These are phyloP conservation scores for Laetiporus sulphureus DNA, from an alignment of 1,284 basidiomycete genomes.

Conservation along the genomic window DNA sequence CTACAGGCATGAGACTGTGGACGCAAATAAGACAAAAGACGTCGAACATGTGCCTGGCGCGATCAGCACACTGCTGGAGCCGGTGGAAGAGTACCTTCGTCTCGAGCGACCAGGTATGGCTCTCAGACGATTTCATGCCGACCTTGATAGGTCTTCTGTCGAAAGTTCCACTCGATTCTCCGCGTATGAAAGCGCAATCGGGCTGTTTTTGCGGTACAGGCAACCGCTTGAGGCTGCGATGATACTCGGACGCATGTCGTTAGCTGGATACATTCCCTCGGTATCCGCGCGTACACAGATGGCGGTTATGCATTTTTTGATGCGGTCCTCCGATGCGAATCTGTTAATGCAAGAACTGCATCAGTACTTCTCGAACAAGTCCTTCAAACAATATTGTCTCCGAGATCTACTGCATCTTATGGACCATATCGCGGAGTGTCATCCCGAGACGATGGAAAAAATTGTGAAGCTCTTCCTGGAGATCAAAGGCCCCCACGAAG, in stretches of 20 bases:
- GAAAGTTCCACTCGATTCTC: conserved; percentile 15
- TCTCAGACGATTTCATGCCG: conserved; percentile 9
- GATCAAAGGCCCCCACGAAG: conserved; percentile 23
- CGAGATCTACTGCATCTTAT: conserved; percentile 35
- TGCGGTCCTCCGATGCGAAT: conserved; percentile 9
- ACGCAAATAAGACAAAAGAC: too few relatives aligned
- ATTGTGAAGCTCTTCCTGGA: conserved; percentile 32
- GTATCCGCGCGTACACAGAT: conserved; percentile 35
- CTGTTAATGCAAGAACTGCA: conserved; percentile 21
- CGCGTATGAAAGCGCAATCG: conserved; percentile 28
- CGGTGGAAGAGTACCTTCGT: too few relatives aligned
- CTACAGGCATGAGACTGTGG: too few relatives aligned
- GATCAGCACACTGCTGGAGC: too few relatives aligned
- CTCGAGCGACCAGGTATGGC: too few relatives aligned
- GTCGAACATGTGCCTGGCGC: too few relatives aligned
- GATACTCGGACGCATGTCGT: conserved; percentile 36
- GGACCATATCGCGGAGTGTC: conserved; percentile 22
- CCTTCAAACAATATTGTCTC: conserved; percentile 34
- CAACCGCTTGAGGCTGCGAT: conserved; percentile 30
- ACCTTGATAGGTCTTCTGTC: conserved; percentile 7
- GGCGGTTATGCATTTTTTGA: conserved; percentile 25
- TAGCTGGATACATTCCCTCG: conserved; percentile 32
- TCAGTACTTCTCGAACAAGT: conserved; percentile 23
- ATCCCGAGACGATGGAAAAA: conserved; percentile 26
- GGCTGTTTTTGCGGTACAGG: conserved; percentile 29